Conservation (phyloP, 257 asterid genomes). For the Salvia hispanica region DNA sequence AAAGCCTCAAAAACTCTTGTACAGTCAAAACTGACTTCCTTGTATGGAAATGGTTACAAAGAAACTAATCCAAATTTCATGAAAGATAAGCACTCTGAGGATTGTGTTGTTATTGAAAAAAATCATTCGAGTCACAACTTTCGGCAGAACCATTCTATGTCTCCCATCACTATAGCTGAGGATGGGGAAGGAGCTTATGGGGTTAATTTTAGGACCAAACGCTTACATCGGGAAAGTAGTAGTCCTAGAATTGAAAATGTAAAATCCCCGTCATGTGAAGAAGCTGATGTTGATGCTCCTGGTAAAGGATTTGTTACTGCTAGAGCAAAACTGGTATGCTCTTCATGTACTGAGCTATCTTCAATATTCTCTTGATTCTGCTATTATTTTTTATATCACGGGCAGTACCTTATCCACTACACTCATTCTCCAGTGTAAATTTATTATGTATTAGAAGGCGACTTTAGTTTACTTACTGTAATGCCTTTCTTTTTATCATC, state of each 20-base stretch:
- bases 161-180: slow-evolving; percentile 41
- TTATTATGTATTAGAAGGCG: slow-evolving; percentile 17
- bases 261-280: slow-evolving; percentile 68
- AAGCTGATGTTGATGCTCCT: slow-evolving; percentile 59
- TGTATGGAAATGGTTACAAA: slow-evolving; percentile 53
- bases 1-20: slow-evolving; percentile 49
- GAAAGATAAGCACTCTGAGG: slow-evolving; percentile 52
- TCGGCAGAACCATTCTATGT: slow-evolving; percentile 34
- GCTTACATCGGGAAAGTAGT: slow-evolving; percentile 53
- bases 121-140: slow-evolving; percentile 37
- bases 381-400: slow-evolving; percentile 25
- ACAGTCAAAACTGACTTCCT: slow-evolving; percentile 67
- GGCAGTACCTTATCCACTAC: slow-evolving; percentile 14
- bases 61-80: slow-evolving; percentile 40
- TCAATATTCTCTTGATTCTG: slow-evolving; percentile 25
- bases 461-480: slow-evolving; percentile 16
- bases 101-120: slow-evolving; percentile 49
- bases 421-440: slow-evolving; percentile 15
- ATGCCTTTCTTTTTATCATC: slow-evolving; percentile 6
- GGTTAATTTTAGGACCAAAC: slow-evolving; percentile 53
- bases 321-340: slow-evolving; percentile 79
- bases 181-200: slow-evolving; percentile 56
- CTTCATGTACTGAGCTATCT: slow-evolving; percentile 16
- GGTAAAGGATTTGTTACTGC: slow-evolving; percentile 92
- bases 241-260: slow-evolving; percentile 59